A percentile compares a stretch with the other conserved stretches of the same genome.
Conservation (phyloP, 495 filamentous ascomycete species). For the Aspergillus bertholletiae region DNA sequence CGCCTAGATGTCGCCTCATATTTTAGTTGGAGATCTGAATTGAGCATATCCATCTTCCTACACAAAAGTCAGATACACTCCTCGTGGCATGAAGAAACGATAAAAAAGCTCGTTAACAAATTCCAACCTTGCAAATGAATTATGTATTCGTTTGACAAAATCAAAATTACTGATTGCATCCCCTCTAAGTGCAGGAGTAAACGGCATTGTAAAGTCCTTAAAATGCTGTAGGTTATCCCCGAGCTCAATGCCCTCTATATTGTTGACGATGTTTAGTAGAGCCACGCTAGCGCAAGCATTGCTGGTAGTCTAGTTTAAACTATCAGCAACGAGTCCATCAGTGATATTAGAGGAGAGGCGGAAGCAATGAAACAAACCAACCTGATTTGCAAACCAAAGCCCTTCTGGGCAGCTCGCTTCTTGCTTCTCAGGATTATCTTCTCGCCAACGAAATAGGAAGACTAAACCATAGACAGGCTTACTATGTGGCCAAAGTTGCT, state of each 20-base stretch:
- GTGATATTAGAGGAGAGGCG: background rate
- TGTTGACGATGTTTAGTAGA: slow-evolving; percentile 88
- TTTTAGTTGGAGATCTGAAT: slow-evolving; percentile 67
- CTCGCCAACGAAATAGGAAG: slow-evolving; percentile 72
- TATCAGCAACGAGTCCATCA: slow-evolving; percentile 7
- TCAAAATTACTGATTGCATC: slow-evolving; percentile 68
- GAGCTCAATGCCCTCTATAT: slow-evolving; percentile 59
- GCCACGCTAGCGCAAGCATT: slow-evolving; percentile 90
- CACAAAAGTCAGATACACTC: background rate
- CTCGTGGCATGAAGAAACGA: background rate
- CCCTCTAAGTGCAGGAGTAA: slow-evolving; percentile 72
- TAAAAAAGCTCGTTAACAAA: background rate
- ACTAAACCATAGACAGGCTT: slow-evolving; percentile 78
- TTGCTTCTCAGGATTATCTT: slow-evolving; percentile 55
- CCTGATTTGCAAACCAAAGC: slow-evolving; percentile 95
- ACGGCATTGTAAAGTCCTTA: slow-evolving; percentile 61
- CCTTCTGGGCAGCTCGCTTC: slow-evolving; percentile 59
- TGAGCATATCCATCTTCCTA: slow-evolving; percentile 74
- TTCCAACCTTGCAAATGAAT: slow-evolving; percentile 75
- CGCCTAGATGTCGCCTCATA: slow-evolving; percentile 53
- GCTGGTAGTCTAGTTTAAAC: slow-evolving; percentile 54
- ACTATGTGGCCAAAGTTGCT: slow-evolving; percentile 28
- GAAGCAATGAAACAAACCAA: slow-evolving; percentile 23
- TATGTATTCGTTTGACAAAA: slow-evolving; percentile 78
- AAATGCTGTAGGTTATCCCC: slow-evolving; percentile 66